These are phyloP conservation scores for Russula virescens DNA, from an alignment of 768 basidiomycete genomes.

Conservation along the genomic window DNA sequence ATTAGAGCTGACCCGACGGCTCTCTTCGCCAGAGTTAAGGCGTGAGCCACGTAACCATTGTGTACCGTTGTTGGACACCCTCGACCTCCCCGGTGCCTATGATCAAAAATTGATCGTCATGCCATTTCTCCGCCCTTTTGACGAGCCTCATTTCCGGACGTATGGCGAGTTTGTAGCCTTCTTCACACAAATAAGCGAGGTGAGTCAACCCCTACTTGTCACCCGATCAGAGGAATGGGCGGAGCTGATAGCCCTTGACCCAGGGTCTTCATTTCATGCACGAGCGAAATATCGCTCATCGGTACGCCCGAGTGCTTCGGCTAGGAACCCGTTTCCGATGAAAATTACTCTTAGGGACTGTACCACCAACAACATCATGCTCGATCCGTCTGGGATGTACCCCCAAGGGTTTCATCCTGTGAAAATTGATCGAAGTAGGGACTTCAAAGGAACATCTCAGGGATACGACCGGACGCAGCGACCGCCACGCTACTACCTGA, in stretches of 20 bases:
- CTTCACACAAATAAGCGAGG: background rate
- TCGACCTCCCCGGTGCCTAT: background rate
- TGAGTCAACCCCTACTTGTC: background rate
- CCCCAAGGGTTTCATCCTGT: background rate
- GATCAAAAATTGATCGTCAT: constrained; percentile 1
- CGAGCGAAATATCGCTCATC: constrained; percentile 25
- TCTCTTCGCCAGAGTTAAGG: constrained; percentile 21
- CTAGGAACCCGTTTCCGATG: constrained; percentile 18
- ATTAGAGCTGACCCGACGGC: background rate
- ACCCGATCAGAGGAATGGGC: background rate
- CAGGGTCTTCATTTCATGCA: constrained; percentile 27
- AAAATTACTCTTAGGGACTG: background rate
- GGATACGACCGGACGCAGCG: constrained; percentile 20
- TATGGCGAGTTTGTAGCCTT: background rate
- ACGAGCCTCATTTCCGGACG: constrained; percentile 19
- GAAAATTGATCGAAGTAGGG: background rate
- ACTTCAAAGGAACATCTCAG: background rate
- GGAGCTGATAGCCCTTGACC: background rate
- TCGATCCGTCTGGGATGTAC: constrained; percentile 4
- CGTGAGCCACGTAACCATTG: constrained; percentile 22
- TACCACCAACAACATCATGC: constrained; percentile 1
- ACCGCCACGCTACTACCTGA: constrained; percentile 28
- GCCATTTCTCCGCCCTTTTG: constrained; percentile 27
- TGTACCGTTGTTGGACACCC: background rate
- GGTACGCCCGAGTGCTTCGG: constrained; percentile 29